A percentile compares a stretch with the other conserved stretches of the same genome.
Conservation (phyloP, 1,139 yeast species). For the Scheffersomyces insectosa region DNA sequence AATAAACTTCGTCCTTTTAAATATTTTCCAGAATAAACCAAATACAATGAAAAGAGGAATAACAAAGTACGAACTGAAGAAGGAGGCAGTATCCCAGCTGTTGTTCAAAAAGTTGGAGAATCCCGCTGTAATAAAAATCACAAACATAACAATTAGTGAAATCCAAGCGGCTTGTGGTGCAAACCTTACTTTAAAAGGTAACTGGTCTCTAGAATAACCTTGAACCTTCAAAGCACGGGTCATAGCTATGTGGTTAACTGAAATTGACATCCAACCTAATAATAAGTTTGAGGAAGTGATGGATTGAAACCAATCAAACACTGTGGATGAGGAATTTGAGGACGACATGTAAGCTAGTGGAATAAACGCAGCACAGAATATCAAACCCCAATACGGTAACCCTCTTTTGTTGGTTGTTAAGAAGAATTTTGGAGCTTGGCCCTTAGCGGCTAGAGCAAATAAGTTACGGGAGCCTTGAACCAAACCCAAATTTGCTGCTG, state of each 20-base stretch:
- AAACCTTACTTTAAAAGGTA: slow-evolving; percentile 32
- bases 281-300: slow-evolving; percentile 25
- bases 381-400: slow-evolving; percentile 41
- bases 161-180: slow-evolving; percentile 34
- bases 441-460: slow-evolving; percentile 47
- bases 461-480: slow-evolving; percentile 45
- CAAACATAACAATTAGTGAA: slow-evolving; percentile 30
- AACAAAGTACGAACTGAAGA: slow-evolving; percentile 38
- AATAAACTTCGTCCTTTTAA: slow-evolving; percentile 23
- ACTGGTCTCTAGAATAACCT: slow-evolving; percentile 34
- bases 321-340: slow-evolving; percentile 21
- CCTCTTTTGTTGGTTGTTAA: slow-evolving; percentile 42
- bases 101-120: slow-evolving; percentile 39
- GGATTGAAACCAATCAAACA: slow-evolving; percentile 30
- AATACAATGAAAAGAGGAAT: slow-evolving; percentile 32
- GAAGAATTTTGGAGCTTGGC: slow-evolving; percentile 50
- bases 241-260: slow-evolving; percentile 33
- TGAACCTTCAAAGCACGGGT: slow-evolving; percentile 38
- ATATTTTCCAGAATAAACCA: slow-evolving; percentile 29
- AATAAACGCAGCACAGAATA: slow-evolving; percentile 22
- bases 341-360: slow-evolving; percentile 30
- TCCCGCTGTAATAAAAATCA: slow-evolving; percentile 42
- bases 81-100: slow-evolving; percentile 30
- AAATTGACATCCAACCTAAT: slow-evolving; percentile 28
- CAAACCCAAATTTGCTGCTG: slow-evolving; percentile 51